A percentile compares a stretch with the other conserved stretches of the same genome.
phyloP scores from a whole-genome alignment of 805 yeast genomes.

The Schwanniomyces pseudopolymorphus region DNA sequence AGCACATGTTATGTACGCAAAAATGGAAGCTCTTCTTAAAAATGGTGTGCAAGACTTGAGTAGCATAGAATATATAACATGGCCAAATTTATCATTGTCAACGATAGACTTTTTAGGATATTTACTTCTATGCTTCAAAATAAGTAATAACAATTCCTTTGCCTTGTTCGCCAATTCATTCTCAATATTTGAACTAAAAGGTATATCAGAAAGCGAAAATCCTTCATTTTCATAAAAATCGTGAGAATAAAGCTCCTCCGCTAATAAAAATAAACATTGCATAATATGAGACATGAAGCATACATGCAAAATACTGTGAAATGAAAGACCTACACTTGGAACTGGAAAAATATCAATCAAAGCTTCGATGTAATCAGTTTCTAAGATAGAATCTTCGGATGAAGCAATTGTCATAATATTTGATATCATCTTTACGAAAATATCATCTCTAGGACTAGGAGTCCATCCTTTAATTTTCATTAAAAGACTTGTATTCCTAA shows the following conservation, averaged over 20 bases:
- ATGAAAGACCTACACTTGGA: conserved; percentile 43
- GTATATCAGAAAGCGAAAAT: conserved; percentile 37
- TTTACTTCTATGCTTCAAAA: conserved; percentile 15
- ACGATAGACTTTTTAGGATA: conserved; percentile 13
- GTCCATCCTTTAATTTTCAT: conserved; percentile 39
- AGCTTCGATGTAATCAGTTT: conserved; percentile 52
- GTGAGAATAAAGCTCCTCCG: conserved; percentile 25
- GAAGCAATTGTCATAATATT: conserved; percentile 30
- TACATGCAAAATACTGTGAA: conserved; percentile 46
- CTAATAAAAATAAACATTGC: conserved; percentile 37
- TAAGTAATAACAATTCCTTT: conserved; percentile 22
- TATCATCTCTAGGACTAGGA: conserved; percentile 23
- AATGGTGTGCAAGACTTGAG: conserved; percentile 62
- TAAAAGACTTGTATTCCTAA: conserved; percentile 32
- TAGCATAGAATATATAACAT: conserved; percentile 51
- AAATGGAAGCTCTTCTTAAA: conserved; percentile 60
- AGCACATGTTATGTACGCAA: conserved; percentile 54
- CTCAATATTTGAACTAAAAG: conserved; percentile 23
- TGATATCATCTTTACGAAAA: conserved; percentile 33
- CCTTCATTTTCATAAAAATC: conserved; percentile 21
- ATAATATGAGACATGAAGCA: conserved; percentile 55
- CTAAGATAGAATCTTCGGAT: conserved; percentile 34
- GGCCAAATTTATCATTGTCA: conserved; percentile 27
- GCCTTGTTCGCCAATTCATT: conserved; percentile 18
- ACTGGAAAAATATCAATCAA: conserved; percentile 52